phyloP scores from a whole-genome alignment of 208 protist species.

The Phytomonas francai region DNA sequence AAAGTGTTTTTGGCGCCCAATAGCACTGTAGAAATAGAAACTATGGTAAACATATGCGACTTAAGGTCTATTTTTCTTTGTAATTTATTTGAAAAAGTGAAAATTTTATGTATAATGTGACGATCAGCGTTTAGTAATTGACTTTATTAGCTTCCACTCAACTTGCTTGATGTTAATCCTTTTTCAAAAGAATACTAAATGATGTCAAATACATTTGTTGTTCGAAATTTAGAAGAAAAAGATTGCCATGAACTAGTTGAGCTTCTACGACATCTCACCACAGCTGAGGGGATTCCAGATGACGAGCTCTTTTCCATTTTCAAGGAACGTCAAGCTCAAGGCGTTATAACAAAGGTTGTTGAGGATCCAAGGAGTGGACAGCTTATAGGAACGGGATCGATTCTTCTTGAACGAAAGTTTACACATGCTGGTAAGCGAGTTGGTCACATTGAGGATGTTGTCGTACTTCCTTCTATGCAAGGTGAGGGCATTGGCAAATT shows the following conservation, averaged over 20 bases:
- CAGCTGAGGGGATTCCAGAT: slow-evolving; percentile 12
- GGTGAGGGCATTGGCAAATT: slow-evolving; percentile 45
- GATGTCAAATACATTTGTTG: slow-evolving; percentile 11
- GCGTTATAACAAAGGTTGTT: slow-evolving; percentile 47
- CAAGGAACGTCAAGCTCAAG: slow-evolving; percentile 14
- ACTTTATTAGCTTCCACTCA: slow-evolving; percentile 15
- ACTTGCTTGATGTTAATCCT: not conserved
- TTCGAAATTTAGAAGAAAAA: slow-evolving; percentile 17
- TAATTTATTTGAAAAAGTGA: not conserved
- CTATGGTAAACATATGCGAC: not conserved
- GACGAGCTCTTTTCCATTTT: slow-evolving; percentile 19
- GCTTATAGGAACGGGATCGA: slow-evolving; percentile 60
- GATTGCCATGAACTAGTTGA: slow-evolving; percentile 18
- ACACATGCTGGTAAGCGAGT: slow-evolving; percentile 53
- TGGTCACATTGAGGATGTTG: slow-evolving; percentile 84
- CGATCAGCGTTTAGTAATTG: not conserved
- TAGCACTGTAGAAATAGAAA: not conserved
- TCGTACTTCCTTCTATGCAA: slow-evolving; percentile 44
- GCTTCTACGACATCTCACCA: slow-evolving; percentile 22
- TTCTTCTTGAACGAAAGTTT: slow-evolving; percentile 81
- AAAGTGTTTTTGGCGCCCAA: slow-evolving; percentile 1
- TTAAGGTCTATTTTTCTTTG: not conserved
- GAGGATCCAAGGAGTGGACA: slow-evolving; percentile 19
- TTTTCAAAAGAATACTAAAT: slow-evolving; percentile 1
- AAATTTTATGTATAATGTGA: slow-evolving; percentile 5